A percentile compares a stretch with the other conserved stretches of the same genome.
Conservation (phyloP, 495 filamentous ascomycete species). For the Podospora conica region DNA sequence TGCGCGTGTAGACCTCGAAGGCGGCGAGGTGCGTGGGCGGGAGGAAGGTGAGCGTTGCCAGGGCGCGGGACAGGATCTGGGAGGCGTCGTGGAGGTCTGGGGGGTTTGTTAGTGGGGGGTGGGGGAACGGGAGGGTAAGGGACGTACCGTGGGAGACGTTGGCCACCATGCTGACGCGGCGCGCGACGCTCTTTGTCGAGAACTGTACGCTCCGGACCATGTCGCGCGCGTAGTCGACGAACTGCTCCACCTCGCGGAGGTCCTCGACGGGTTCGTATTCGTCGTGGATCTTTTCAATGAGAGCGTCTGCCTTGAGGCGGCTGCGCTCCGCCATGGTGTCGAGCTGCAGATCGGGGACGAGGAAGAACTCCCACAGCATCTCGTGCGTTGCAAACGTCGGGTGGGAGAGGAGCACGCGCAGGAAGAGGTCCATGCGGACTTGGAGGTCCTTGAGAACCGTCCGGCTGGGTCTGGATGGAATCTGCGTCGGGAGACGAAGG, state of each 20-base stretch:
- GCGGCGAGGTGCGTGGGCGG: conserved; percentile 62
- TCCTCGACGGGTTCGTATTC: conserved; percentile 82
- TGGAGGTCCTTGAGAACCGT: conserved; percentile 84
- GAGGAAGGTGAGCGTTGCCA: conserved; percentile 60
- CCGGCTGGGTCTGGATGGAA: conserved; percentile 84
- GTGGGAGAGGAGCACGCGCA: conserved; percentile 79
- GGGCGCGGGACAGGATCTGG: conserved; percentile 47
- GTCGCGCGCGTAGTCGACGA: conserved; percentile 81
- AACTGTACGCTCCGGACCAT: conserved; percentile 77
- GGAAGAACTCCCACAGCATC: conserved; percentile 98
- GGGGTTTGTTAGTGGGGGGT: conserved; percentile 12
- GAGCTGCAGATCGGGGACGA: conserved; percentile 88
- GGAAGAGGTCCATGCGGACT: conserved; percentile 74
- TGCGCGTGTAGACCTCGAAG: conserved; percentile 63
- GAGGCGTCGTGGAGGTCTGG: conserved; percentile 67
- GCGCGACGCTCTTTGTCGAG: conserved; percentile 71
- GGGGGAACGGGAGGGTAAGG: background rate
- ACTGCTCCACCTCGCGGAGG: conserved; percentile 86
- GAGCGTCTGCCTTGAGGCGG: conserved; percentile 73
- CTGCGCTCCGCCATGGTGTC: conserved; percentile 86
- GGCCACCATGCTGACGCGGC: conserved; percentile 57
- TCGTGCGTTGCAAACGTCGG: conserved; percentile 95
- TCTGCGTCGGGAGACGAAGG: conserved; percentile 81
- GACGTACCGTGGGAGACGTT: conserved; percentile 49
- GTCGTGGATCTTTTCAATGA: conserved; percentile 77